Percentiles rank a stretch among this genome's conserved stretches.
These are phyloP conservation scores for Nemania sp. DNA, from an alignment of 2,329 filamentous ascomycete genomes.

Conservation along the genomic window DNA sequence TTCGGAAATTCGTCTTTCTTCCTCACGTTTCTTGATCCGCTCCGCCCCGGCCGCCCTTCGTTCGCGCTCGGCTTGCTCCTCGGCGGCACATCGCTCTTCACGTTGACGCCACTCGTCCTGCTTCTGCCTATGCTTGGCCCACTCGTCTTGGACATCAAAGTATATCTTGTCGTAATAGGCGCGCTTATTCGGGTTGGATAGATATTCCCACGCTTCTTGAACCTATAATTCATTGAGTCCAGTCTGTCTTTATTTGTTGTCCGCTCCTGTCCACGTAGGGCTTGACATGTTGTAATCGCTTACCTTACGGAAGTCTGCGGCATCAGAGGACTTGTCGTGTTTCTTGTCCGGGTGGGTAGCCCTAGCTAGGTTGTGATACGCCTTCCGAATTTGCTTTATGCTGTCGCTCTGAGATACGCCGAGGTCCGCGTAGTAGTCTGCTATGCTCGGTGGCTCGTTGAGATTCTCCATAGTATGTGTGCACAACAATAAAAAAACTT, in stretches of 20 bases:
- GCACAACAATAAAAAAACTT: no score
- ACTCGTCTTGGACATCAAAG: neutral
- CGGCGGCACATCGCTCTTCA: neutral
- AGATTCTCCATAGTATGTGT: slow-evolving; percentile 37
- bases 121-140: neutral
- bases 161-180: neutral
- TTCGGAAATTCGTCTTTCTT: neutral
- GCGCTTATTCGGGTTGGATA: neutral
- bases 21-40: neutral
- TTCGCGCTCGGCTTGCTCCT: neutral
- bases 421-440: slow-evolving; percentile 11
- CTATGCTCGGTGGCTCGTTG: slow-evolving; percentile 1
- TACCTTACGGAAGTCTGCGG: slow-evolving; percentile 15
- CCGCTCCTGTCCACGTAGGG: no score
- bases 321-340: neutral
- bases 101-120: neutral
- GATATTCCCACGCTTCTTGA: neutral
- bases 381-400: neutral
- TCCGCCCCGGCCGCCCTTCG: neutral
- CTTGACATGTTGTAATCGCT: neutral
- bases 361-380: slow-evolving; percentile 4
- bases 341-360: slow-evolving; percentile 19
- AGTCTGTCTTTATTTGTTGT: no score
- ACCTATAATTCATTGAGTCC: neutral
- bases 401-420: neutral